These are phyloP conservation scores for Baorangia bicolor DNA, from an alignment of 768 basidiomycete genomes.

Conservation along the genomic window DNA sequence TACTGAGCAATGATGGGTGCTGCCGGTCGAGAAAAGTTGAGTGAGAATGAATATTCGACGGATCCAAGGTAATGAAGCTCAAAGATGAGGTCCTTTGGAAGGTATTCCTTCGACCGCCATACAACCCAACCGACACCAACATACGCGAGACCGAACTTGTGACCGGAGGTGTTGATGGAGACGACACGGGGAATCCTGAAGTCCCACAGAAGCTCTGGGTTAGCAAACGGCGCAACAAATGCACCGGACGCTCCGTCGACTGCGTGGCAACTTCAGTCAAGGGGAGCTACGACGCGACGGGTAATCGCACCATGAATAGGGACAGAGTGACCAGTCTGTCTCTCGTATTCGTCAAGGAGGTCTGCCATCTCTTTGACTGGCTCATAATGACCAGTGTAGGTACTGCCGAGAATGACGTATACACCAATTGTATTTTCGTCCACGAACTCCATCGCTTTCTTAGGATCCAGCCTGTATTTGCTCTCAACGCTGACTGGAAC, in stretches of 20 bases:
- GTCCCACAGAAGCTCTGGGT: constrained; percentile 56
- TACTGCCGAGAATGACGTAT: constrained; percentile 60
- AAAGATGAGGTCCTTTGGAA: constrained; percentile 72
- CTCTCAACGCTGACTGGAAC: constrained; percentile 65
- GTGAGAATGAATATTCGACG: constrained; percentile 74
- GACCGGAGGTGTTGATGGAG: constrained; percentile 58
- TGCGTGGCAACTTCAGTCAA: constrained; percentile 9
- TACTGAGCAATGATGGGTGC: constrained; percentile 62
- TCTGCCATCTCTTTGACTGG: constrained; percentile 84
- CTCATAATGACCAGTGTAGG: constrained; percentile 63
- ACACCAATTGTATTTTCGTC: constrained; percentile 75
- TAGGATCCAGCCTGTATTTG: constrained; percentile 76
- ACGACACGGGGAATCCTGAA: constrained; percentile 60
- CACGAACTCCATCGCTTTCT: constrained; percentile 59
- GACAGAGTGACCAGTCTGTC: constrained; percentile 40
- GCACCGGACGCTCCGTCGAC: constrained; percentile 63
- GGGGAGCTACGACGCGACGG: constrained; percentile 24
- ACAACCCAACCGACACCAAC: constrained; percentile 66
- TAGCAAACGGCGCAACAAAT: constrained; percentile 62
- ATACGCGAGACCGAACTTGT: constrained; percentile 59
- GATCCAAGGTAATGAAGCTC: constrained; percentile 52
- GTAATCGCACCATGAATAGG: constrained; percentile 39
- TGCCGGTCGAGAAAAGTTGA: constrained; percentile 61
- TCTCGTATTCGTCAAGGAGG: constrained; percentile 60
- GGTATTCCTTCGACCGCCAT: constrained; percentile 53